Base-by-base conservation (phyloP, 1,139 yeast species). In the Nakaseomyces nivariensis region DNA sequence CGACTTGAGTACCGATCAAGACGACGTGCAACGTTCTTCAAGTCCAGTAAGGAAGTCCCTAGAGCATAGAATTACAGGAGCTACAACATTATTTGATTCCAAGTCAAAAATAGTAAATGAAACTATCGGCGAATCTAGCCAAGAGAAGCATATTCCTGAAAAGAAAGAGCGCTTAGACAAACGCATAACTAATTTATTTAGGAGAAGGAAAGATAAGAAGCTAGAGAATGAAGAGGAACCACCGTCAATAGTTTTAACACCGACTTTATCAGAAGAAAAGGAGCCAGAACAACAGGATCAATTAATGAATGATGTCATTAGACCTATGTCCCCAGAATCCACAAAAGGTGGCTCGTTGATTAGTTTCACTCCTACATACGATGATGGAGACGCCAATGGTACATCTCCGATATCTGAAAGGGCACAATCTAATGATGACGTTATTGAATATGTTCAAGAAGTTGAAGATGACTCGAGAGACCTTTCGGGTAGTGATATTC, bases 31-130 rank as follows among this genome's bases (percentile, higher is more conserved):
- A 7, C 7, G 25, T 10, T 9, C 11, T 13, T 10, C 31, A 25
- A 7, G 25, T 4, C 42, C 24, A 13, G 6, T 9, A 27, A 27
- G 44, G 25, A 27, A 27, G 8, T 41, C 44, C 4, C 13, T 41
- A 4, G 44, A 41, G 10, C 44, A 41, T 41, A 41, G 34, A 41
- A 41, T 41, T 1, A 41, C 44, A 27, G 44, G 44, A 3, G 44
- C 44, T 5, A 41, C 11, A n/a, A 38, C 42, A 4, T 38, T 38
- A 11, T 13, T 26, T 38, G 17, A 38, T 38, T 38, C 42, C 13
- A 38, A 11, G 11, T 24, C 17, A 25, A 29, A 26, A 10, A 24
- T 7, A 31, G 4, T 22, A 13, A 4, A 38, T 5, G 42, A 38
- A 9, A 24, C 31, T 5, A 17, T 25, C 25, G 6, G 7, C 2